Base-by-base conservation (phyloP, 108 stramenopile genomes). In the Nitzschia putrida region DNA sequence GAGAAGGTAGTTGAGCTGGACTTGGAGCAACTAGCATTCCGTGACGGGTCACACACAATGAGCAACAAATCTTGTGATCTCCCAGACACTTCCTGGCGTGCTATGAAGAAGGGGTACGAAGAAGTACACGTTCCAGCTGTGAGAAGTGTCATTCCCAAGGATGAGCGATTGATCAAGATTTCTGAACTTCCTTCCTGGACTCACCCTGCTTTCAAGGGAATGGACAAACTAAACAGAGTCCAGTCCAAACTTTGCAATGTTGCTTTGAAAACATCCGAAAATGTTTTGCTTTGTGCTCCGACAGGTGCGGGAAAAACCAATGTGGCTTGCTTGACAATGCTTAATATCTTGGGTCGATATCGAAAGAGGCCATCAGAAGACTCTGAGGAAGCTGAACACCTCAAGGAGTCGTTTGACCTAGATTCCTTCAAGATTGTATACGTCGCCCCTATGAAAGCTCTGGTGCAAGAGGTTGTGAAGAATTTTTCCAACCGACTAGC, bases 361-460 rank as follows among this genome's bases (percentile, higher is more conserved):
- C 80, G 86, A 44, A 88, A 85, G 68, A 81, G 87, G 21, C 50
- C 49, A 8, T 65, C 64, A 43, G 74, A 68, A 21, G 60, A 85
- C 21, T 66, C 38, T 43, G 71, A 76, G 8, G 83, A 77, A 23
- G 81, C 72, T n/a, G 83, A 82, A 26, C 55, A 53, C 37, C 79
- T 78, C 21, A 56, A 76, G 57, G 83, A 84, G 40, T 64, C 79
- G 21, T 83, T 96, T 73, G 96, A 98, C 54, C 58, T 91, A 20
- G 76, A 80, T 34, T 71, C 89, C 2, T 98, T 99, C 83, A 99
- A 99, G 79, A 98, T 99, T 70, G 97, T 99, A 23, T 99, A 99
- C 71, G 95, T 99, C 1, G 99, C 99, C 18, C 99, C 99, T 25
- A 99, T 99, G 99, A 99, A 99, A 81, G 99, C 99, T 51, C 83